phyloP scores from a whole-genome alignment of 192 early-diverging fungal genomes.

The Dissophora ornata region DNA sequence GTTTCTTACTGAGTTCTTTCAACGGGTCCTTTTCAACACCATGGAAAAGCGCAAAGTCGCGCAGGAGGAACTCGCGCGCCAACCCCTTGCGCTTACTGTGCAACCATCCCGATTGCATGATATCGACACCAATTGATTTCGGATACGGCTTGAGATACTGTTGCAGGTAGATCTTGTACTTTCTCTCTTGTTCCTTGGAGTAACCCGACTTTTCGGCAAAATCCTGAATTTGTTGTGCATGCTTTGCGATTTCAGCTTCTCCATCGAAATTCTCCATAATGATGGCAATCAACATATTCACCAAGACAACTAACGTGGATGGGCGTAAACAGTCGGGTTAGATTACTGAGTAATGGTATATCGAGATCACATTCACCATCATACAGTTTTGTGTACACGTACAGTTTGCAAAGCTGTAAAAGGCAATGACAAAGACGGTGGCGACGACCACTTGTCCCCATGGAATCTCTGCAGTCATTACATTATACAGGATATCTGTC shows the following conservation, averaged over 20 bases:
- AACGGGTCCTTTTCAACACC: conserved; percentile 24
- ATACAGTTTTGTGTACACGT: no score
- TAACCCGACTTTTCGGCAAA: conserved; percentile 51
- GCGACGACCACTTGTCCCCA: conserved; percentile 51
- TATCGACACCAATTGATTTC: conserved; percentile 55
- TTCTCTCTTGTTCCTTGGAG: conserved; percentile 44
- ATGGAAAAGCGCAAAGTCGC: conserved; percentile 47
- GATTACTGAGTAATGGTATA: no score
- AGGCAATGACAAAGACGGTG: conserved; percentile 63
- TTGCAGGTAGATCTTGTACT: conserved; percentile 59
- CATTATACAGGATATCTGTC: conserved; percentile 66
- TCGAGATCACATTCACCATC: no score
- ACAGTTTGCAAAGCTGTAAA: conserved; percentile 70
- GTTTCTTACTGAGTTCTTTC: conserved; percentile 9
- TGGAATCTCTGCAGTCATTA: conserved; percentile 50
- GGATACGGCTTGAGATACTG: conserved; percentile 66
- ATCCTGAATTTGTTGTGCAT: conserved; percentile 59
- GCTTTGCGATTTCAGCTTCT: conserved; percentile 63
- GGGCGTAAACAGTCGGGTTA: no score
- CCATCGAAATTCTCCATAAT: conserved; percentile 75
- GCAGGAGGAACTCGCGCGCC: conserved; percentile 59
- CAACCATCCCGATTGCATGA: conserved; percentile 56
- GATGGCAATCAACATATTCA: conserved; percentile 76
- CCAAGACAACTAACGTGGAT: conserved; percentile 68
- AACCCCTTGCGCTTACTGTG: conserved; percentile 61